A percentile compares a stretch with the other conserved stretches of the same genome.
phyloP scores from a whole-genome alignment of 2,329 filamentous ascomycete genomes.

The Emergomyces pasteurianus region DNA sequence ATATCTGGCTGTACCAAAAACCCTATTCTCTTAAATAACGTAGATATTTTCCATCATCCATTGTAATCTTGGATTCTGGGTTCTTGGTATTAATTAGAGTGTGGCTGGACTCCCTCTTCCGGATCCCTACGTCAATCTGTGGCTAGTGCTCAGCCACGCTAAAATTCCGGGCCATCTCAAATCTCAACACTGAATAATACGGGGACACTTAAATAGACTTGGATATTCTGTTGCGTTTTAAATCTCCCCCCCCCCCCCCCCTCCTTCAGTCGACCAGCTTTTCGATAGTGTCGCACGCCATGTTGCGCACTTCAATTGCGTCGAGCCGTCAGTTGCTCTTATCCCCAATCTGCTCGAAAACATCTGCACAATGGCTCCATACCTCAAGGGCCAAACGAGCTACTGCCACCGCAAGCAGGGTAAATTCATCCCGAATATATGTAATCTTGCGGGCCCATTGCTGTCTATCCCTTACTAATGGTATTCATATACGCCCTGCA shows the following conservation, averaged over 20 bases:
- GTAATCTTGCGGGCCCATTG: neutral
- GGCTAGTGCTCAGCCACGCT: neutral
- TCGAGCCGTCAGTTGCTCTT: slow-evolving; percentile 34
- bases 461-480: neutral
- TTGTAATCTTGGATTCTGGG: neutral
- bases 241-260: slow-evolving; percentile 14
- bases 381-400: slow-evolving; percentile 8
- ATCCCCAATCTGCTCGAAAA: slow-evolving; percentile 25
- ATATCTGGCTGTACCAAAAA: no score
- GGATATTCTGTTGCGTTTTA: slow-evolving; percentile 10
- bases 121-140: slow-evolving; percentile 1
- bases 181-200: slow-evolving; percentile 10
- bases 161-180: slow-evolving; percentile 17
- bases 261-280: slow-evolving; percentile 10
- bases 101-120: neutral
- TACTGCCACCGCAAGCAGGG: slow-evolving; percentile 29
- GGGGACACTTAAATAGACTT: slow-evolving; percentile 4
- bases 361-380: slow-evolving; percentile 33
- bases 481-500: slow-evolving; percentile 13
- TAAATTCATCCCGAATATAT: neutral
- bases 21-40: no score
- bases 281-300: slow-evolving; percentile 36
- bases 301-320: slow-evolving; percentile 45
- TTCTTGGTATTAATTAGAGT: neutral
- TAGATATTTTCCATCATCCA: no score